Base-by-base conservation (phyloP, 495 filamentous ascomycete species). In the Extremus antarcticus region DNA sequence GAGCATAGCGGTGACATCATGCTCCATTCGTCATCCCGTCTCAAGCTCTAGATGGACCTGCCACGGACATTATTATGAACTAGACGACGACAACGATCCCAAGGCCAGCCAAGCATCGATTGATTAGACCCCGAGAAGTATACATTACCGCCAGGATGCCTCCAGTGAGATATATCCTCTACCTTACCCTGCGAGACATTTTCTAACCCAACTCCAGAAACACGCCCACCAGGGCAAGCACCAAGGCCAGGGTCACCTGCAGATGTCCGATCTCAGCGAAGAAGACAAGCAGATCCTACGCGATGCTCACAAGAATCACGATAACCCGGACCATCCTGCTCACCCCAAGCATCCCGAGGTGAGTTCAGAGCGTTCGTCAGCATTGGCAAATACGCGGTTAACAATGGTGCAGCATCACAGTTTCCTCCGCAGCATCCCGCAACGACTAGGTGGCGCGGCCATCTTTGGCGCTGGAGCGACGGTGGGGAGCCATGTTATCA, bases 391-490 rank as follows among this genome's bases (percentile, higher is more conserved):
- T 17, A 9, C 4, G 16, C 41, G 41, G 16, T 45, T 35, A 13
- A 17, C 41, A 17, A 45, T 45, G 41, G 41, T 7, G 25, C 21
- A 53, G 51, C 35, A 53, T 43, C 20, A 25, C 16, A 25, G 25
- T 4, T 53, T 41, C 32, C 29, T 53, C 19, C 41, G 43, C 17
- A 53, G 20, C 23, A 56, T 56, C 15, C 25, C 46, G 17, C 53
- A 50, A n/a, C 8, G 39, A 25, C 50, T 57, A 7, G 56, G 56
- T 17, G 51, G 82, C 63, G 80, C 80, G 16, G 52, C 52, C 11
- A 55, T 59, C 45, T 59, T 59, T 35, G 52, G 52, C 7, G 56
- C 56, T 24, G 56, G 56, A 2, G 52, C 56, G 2, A 55, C 51
- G 25, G 50, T 39, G 2, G 52, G 52, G 11, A 41, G 23, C 17